phyloP scores from a whole-genome alignment of 305 asterid genomes.

The Andrographis paniculata region DNA sequence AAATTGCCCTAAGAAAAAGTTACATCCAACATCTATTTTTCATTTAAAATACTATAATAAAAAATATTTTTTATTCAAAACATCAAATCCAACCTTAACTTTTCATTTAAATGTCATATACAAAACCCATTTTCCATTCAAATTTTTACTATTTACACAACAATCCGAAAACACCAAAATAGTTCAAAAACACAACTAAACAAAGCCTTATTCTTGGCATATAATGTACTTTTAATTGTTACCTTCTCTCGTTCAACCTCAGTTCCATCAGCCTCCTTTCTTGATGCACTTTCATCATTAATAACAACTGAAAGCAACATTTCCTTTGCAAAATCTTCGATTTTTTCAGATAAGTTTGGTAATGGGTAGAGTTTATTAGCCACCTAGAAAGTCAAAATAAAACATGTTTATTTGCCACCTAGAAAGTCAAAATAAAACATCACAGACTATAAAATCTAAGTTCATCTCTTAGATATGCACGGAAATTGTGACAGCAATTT shows the following conservation, averaged over 20 bases:
- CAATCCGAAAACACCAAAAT: too few relatives aligned
- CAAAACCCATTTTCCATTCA: too few relatives aligned
- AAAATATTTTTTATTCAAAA: too few relatives aligned
- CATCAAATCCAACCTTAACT: too few relatives aligned
- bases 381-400: slow-evolving; percentile 45
- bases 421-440: slow-evolving; percentile 19
- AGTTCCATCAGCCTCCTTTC: slow-evolving; percentile 45
- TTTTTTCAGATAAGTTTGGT: slow-evolving; percentile 63
- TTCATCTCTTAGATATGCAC: slow-evolving; percentile 11
- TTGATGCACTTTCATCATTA: slow-evolving; percentile 28
- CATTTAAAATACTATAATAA: too few relatives aligned
- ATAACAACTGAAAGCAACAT: slow-evolving; percentile 64
- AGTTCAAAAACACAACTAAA: too few relatives aligned
- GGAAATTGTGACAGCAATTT: slow-evolving; percentile 20
- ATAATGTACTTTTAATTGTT: not conserved
- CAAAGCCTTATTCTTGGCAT: not conserved
- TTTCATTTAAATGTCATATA: too few relatives aligned
- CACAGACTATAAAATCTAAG: slow-evolving; percentile 1
- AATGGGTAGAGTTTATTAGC: slow-evolving; percentile 96
- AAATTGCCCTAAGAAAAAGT: too few relatives aligned
- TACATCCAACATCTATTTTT: too few relatives aligned
- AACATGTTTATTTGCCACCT: slow-evolving; percentile 80
- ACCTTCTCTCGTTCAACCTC: slow-evolving; percentile 50
- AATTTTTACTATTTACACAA: too few relatives aligned
- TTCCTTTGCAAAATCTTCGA: slow-evolving; percentile 82